These are phyloP conservation scores for Neonectria sp. DNA, from an alignment of 2,329 filamentous ascomycete species.

Conservation along the genomic window DNA sequence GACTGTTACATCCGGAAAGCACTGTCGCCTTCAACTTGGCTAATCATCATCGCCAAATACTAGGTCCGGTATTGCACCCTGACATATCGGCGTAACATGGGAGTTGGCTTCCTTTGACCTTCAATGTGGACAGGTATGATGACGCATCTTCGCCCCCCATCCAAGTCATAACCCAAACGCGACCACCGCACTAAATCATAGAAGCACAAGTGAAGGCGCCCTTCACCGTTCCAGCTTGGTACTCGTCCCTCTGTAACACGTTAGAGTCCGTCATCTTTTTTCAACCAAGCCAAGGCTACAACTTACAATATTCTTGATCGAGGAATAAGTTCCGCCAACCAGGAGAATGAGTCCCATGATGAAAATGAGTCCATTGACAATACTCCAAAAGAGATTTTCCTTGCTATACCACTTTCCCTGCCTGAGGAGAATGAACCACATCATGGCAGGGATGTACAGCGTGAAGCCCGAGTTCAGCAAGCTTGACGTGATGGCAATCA, in stretches of 20 bases:
- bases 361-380: conserved; percentile 25
- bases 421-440: conserved; percentile 55
- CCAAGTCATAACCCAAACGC: not conserved
- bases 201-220: conserved; percentile 24
- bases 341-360: conserved; percentile 30
- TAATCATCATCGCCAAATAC: no score
- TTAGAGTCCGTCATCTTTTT: not conserved
- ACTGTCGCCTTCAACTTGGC: no score
- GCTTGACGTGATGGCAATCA: conserved; percentile 67
- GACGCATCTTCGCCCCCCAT: not conserved
- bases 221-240: conserved; percentile 24
- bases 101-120: not conserved
- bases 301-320: conserved; percentile 35
- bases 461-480: conserved; percentile 61
- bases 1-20: no score
- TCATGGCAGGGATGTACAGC: conserved; percentile 55
- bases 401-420: conserved; percentile 38
- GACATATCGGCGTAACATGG: not conserved
- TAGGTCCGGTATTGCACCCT: no score
- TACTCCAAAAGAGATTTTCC: conserved; percentile 30
- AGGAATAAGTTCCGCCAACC: conserved; percentile 31
- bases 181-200: not conserved
- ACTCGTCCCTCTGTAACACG: conserved; percentile 16
- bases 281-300: not conserved
- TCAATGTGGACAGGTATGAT: no score